Base-by-base conservation (phyloP, 2,329 filamentous ascomycete species). In the Aspergillus versicolor region DNA sequence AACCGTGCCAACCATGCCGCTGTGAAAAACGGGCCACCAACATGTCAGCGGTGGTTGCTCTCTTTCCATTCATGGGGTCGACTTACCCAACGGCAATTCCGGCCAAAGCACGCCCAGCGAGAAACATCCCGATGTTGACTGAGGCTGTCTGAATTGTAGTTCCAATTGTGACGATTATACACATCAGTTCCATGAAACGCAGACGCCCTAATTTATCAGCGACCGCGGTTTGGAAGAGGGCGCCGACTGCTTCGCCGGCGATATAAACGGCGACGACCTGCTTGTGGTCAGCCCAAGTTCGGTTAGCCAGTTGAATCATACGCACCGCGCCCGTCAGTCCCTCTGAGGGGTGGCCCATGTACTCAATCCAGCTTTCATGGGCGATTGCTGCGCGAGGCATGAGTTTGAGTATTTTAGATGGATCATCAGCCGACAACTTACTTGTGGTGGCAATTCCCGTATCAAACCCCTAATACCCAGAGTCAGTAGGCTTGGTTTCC, bases 381-480 rank as follows among this genome's bases (percentile, higher is more conserved):
- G 83, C 82, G 55, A 86, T 86, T 19, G 83, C 79, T 81, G 54
- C 49, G 9, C 30, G 21, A 4, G 8, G 27, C 51, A 47, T 54
- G n/a, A 52, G 30, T 44, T 30, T 9, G 8, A 19, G 17, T 8
- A 11, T 30, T 8, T 12, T 30, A 11, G 3, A 9, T 30, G 3
- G 27, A 30, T 8, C 27, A 11, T 9, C 27, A 30, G 21, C 50
- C 37, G 32, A 43, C 30, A 24, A 71, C 75, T 70, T 58, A 81
- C 78, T 85, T 15, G 82, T 85, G 12, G 83, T 86, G 4, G 82
- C 82, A 54, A 85, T 85, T 27, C 83, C 83, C 0, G 82, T 84
- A 65, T 85, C 83, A 58, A 85, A 84, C 3, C 82, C 83, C 81
- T 82, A 62, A n/a, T 49, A 38, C 52, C 9, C 46, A 46, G 27